Conservation (phyloP, 352 stramenopile species). For the Pythium myriotylum region DNA sequence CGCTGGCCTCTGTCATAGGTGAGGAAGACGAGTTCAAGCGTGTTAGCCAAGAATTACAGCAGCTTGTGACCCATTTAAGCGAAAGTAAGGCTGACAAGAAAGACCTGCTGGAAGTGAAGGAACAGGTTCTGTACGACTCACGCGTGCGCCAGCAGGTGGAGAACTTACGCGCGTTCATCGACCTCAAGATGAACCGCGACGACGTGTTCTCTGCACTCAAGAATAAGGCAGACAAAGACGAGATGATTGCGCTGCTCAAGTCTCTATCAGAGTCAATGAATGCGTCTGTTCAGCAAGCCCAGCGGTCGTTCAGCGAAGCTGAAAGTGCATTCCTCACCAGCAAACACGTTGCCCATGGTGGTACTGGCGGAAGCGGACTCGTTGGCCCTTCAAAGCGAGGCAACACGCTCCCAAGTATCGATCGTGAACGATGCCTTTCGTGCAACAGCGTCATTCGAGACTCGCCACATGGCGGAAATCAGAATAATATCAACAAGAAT, state of each 20-base stretch:
- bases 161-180: constrained; percentile 84
- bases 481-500: constrained; percentile 72
- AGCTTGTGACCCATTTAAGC: constrained; percentile 77
- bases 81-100: constrained; percentile 87
- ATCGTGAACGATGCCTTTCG: constrained; percentile 77
- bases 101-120: constrained; percentile 84
- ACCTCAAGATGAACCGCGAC: constrained; percentile 90
- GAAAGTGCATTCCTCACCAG: constrained; percentile 77
- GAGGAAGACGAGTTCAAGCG: constrained; percentile 91
- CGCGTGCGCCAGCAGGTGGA: constrained; percentile 84
- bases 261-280: constrained; percentile 85
- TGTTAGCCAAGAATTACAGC: constrained; percentile 80
- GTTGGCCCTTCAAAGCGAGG: constrained; percentile 37
- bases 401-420: constrained; percentile 70
- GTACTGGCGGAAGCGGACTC: not conserved
- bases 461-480: constrained; percentile 16
- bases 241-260: constrained; percentile 81
- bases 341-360: constrained; percentile 49
- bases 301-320: constrained; percentile 59
- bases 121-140: constrained; percentile 87
- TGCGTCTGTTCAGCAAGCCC: constrained; percentile 71
- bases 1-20: constrained; percentile 78
- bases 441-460: constrained; percentile 76
- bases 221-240: constrained; percentile 85
- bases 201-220: constrained; percentile 84